Evolutionary conservation across 176 grass and related monocot species (phyloP).

Genomic region (Oryza australiensis): DNA sequence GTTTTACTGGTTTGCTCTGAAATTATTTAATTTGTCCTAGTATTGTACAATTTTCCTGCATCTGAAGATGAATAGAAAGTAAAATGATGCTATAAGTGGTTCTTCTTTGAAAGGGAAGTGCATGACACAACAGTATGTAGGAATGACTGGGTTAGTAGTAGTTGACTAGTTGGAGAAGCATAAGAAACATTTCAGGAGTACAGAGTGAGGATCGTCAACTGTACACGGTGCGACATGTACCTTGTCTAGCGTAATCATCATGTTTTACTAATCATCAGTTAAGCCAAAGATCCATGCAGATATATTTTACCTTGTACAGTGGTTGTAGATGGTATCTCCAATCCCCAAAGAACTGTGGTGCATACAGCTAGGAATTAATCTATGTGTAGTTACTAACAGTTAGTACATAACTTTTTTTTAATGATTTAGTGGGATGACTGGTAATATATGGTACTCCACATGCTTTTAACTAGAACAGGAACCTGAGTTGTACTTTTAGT

Average conservation of each 20-base stretch:
- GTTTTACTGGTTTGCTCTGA: not conserved
- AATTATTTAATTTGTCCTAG: not conserved
- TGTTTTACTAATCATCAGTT: not conserved
- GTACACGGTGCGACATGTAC: not conserved
- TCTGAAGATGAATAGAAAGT: not conserved
- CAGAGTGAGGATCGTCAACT: not conserved
- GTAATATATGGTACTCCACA: not conserved
- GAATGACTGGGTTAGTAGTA: no score
- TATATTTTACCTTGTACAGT: not conserved
- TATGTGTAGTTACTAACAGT: not conserved
- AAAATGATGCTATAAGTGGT: not conserved
- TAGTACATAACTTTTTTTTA: no score
- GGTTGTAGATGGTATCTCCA: not conserved
- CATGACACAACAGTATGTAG: not conserved
- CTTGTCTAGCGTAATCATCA: not conserved
- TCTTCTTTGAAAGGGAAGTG: not conserved
- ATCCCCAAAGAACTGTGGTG: not conserved
- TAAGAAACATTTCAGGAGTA: not conserved
- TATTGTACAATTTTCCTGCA: not conserved
- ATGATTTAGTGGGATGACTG: no score
- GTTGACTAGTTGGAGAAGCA: no score
- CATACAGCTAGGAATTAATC: not conserved
- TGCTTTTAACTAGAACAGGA: not conserved
- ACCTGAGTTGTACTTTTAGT: constrained; percentile 8
- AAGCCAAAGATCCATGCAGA: not conserved